Base-by-base conservation (phyloP, 495 filamentous ascomycete species). In the Tirmania nivea region DNA sequence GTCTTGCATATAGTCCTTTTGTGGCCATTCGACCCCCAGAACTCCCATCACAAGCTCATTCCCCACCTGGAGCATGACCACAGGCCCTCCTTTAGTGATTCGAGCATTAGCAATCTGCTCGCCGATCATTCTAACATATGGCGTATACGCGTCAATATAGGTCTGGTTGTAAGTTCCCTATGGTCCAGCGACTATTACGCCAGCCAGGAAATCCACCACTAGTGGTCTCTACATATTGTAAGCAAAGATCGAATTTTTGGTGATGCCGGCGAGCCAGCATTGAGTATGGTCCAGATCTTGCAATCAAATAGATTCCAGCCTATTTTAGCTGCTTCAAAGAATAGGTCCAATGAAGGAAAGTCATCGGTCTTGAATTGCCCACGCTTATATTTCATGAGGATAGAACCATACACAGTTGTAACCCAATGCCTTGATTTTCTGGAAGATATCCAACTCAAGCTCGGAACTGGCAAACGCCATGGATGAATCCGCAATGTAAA, bases 401-500 rank as follows among this genome's bases (percentile, higher is more conserved):
- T 86, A 85, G 65, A 87, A 83, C 0, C 78, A 83, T 14, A 84
- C 78, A n/a, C 72, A 69, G 56, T 81, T 86, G 66, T 84, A 85
- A 1, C 84, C 84, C 0, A 84, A 62, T 25, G 81, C 80, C 64
- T 78, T 84, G 66, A 85, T 73, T 65, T 90, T 90, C 59, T 86
- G 78, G 60, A 90, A 78, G 34, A 88, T 63, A 61, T 88, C 84
- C 45, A 80, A 71, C 72, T 75, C 5, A 88, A 69, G 17, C 74
- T 71, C 0, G 79, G 73, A 4, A 88, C 83, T 0, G 84, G 84
- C 6, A 88, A 71, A 45, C 1, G 39, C 3, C 39, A 45, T 45
- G 39, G 1, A 19, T 45, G 1, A 45, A 45, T 4, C 39, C 9
- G 7, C 25, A 25, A 2, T 45, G 7, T 45, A 45, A 10, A 45